Percentiles rank a stretch among this genome's conserved stretches.
These are phyloP conservation scores for Quercus berberidifolia DNA, from an alignment of 306 rosid genomes.

Conservation along the genomic window DNA sequence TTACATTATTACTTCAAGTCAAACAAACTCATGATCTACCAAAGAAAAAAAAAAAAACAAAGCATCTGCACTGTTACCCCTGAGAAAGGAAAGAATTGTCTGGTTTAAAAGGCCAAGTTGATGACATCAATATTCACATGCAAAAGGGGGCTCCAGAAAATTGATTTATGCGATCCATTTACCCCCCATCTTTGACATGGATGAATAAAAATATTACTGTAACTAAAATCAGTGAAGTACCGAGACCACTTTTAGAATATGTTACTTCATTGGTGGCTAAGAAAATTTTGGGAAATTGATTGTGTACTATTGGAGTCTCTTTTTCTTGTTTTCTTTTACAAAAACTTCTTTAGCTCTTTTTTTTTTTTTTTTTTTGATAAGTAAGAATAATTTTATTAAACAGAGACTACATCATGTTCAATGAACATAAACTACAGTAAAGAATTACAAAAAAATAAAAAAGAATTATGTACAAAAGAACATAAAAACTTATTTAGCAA, in stretches of 20 bases:
- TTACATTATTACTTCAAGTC: background rate
- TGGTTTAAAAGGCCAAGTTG: background rate
- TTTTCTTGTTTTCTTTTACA: background rate
- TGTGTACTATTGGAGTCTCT: background rate
- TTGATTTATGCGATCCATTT: background rate
- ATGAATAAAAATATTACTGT: background rate
- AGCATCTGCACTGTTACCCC: background rate
- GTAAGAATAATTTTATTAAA: no score
- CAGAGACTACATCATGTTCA: no score
- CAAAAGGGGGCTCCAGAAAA: background rate
- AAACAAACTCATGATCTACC: background rate
- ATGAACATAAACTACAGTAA: no score
- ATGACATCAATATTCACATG: background rate
- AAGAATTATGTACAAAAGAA: no score
- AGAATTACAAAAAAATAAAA: no score
- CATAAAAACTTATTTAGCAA: no score
- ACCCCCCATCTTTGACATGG: background rate
- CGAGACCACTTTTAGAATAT: background rate
- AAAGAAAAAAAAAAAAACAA: background rate
- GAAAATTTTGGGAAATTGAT: no score
- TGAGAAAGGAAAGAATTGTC: background rate
- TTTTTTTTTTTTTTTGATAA: no score
- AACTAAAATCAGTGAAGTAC: background rate
- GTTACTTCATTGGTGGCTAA: background rate
- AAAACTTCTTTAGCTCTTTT: background rate